Percentiles rank a stretch among this genome's conserved stretches.
phyloP scores from a whole-genome alignment of 495 filamentous ascomycete species.

The Neurospora sublineolata region DNA sequence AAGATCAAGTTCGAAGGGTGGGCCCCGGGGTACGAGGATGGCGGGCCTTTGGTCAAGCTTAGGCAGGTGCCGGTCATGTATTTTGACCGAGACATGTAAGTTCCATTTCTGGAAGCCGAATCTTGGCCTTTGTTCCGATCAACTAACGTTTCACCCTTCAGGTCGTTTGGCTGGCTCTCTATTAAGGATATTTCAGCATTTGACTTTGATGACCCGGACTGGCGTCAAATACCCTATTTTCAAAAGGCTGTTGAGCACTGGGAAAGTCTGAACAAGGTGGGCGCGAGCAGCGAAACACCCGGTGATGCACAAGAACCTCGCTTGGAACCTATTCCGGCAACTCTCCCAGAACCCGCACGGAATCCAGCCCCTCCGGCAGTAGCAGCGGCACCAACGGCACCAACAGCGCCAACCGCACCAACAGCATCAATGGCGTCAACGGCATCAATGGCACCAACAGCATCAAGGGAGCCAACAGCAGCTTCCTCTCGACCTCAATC shows the following conservation, averaged over 20 bases:
- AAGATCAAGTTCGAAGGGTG: slow-evolving; percentile 24
- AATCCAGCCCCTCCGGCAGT: not conserved
- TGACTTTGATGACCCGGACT: slow-evolving; percentile 14
- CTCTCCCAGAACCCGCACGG: not conserved
- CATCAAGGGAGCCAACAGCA: not conserved
- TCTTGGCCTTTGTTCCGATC: not conserved
- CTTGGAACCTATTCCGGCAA: not conserved
- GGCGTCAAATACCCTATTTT: slow-evolving; percentile 6
- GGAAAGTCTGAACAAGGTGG: not conserved
- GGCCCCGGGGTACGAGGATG: slow-evolving; percentile 29
- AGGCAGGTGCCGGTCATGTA: slow-evolving; percentile 35
- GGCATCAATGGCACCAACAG: not conserved
- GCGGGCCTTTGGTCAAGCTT: slow-evolving; percentile 18
- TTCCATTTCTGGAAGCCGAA: not conserved
- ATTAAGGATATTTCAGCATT: slow-evolving; percentile 15
- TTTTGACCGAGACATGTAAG: slow-evolving; percentile 22
- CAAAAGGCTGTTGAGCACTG: slow-evolving; percentile 11
- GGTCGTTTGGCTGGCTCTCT: slow-evolving; percentile 17
- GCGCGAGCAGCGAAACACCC: not conserved
- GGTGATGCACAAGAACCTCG: not conserved
- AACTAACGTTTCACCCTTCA: slow-evolving; percentile 7
- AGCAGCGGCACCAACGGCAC: not conserved
- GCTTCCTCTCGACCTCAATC: not conserved
- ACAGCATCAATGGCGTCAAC: not conserved
- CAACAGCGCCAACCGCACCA: not conserved